phyloP scores from a whole-genome alignment of 2,329 filamentous ascomycete genomes.

The Cercospora sojina region DNA sequence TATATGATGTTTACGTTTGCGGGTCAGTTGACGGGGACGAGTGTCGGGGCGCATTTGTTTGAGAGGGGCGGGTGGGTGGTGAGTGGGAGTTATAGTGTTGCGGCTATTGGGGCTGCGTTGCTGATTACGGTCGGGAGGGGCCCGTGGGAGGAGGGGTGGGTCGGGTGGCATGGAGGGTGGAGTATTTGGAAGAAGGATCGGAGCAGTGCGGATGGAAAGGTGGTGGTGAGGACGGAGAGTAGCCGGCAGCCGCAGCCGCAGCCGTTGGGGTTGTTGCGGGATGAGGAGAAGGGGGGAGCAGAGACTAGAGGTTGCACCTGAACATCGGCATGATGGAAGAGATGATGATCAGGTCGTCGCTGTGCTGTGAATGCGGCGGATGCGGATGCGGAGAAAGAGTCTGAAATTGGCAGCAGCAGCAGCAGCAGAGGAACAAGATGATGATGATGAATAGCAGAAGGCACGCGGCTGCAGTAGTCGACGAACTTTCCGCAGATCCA shows the following conservation, averaged over 20 bases:
- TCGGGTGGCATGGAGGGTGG: constrained; percentile 62
- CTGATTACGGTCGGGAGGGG: constrained; percentile 47
- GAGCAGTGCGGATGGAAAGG: constrained; percentile 42
- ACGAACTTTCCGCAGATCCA: neutral
- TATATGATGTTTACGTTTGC: constrained; percentile 77
- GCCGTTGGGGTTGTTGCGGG: constrained; percentile 23
- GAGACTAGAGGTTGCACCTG: neutral
- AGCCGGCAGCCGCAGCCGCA: neutral
- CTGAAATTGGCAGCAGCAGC: constrained; percentile 33
- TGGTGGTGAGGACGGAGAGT: constrained; percentile 24
- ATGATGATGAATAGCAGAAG: neutral
- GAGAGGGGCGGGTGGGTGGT: constrained; percentile 57
- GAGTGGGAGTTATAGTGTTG: constrained; percentile 58
- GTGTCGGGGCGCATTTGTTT: constrained; percentile 56
- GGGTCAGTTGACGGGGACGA: constrained; percentile 69
- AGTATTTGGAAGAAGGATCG: constrained; percentile 46
- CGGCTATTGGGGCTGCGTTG: constrained; percentile 52
- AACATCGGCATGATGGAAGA: constrained; percentile 27
- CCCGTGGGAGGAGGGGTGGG: constrained; percentile 58
- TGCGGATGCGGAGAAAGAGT: constrained; percentile 32
- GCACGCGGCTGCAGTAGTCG: neutral
- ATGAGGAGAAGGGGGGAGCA: constrained; percentile 34
- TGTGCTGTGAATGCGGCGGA: constrained; percentile 31
- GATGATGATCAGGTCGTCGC: constrained; percentile 30
- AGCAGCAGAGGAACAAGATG: too few relatives aligned